Base-by-base conservation (phyloP, 2,329 filamentous ascomycete genomes). In the Coniella vitis region DNA sequence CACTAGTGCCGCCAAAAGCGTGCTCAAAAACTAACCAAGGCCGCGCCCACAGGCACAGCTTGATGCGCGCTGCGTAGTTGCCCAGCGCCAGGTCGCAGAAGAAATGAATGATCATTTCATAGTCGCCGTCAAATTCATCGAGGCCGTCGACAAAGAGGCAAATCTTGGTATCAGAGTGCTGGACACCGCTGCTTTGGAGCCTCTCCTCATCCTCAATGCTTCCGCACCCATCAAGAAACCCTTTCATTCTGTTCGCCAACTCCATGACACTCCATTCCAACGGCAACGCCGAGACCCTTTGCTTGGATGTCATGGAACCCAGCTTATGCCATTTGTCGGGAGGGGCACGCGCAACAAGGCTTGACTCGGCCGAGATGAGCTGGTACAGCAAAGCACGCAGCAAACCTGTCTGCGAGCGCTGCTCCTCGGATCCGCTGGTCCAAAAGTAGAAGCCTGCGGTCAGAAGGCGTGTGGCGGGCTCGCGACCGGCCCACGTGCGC, bases 391-490 rank as follows among this genome's bases (percentile, higher is more conserved):
- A 56, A 7, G 61, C 67, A 3, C 65, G 61, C 21, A 70, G 38
- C 9, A 70, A 49, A 0, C 67, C 68, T 1, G 60, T 61, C 37
- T 65, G 62, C 0, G 67, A 69, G 14, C 63, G 59, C 54, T 70
- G 68, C 29, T 66, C 64, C 17, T 58, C 54, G 0, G 64, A 66
- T 4, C 66, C 68, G 16, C 64, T 66, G 2, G 64, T 69, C 71
- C 71, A 74, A 49, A 74, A 72, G 53, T 71, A 74, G 56, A 68
- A 74, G 0, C 61, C 64, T 0, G 69, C 67, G 0, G 61, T 65
- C 2, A 59, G 61, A 2, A 65, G 55, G 0, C 59, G 59, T 29
- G 25, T 29, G 5, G 25, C 10, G 25, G 25, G 10, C 45, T 36
- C 49, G 0, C 37, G 51, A 0, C 29, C 55, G 0, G 64, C 56